Percentiles rank a stretch among this genome's conserved stretches.
These are phyloP conservation scores for Nothopassalora personata DNA, from an alignment of 2,329 filamentous ascomycete species.

Conservation along the genomic window DNA sequence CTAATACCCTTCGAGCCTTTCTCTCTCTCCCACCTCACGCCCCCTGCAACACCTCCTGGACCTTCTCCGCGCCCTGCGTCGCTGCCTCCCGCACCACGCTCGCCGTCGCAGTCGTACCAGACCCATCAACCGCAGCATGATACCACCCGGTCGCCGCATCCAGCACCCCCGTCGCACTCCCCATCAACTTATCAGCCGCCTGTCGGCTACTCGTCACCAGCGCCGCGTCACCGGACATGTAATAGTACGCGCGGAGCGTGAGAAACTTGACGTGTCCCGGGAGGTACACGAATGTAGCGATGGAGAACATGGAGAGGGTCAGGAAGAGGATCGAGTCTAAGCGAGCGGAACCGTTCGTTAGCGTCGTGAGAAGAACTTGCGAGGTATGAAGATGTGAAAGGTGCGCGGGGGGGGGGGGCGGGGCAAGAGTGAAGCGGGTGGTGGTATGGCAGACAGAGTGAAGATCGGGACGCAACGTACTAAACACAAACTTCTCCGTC, in stretches of 20 bases:
- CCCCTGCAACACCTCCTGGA: constrained; percentile 5
- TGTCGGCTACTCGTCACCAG: constrained; percentile 10
- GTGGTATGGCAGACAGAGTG: too few relatives aligned
- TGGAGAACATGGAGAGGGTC: constrained; percentile 76
- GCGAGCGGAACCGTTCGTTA: too few relatives aligned
- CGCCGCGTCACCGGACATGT: constrained; percentile 69
- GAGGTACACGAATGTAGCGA: constrained; percentile 86
- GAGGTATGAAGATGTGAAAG: not conserved
- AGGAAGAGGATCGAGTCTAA: constrained; percentile 88
- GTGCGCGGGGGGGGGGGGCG: not conserved
- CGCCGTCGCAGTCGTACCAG: constrained; percentile 5
- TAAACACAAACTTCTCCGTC: constrained; percentile 94
- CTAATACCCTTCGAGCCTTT: not conserved
- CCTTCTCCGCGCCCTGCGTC: constrained; percentile 12
- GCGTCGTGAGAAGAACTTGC: too few relatives aligned
- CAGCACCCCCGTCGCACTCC: constrained; percentile 18
- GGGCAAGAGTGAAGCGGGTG: too few relatives aligned
- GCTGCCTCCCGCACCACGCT: constrained; percentile 17
- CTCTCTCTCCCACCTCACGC: not conserved
- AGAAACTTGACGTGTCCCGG: constrained; percentile 84
- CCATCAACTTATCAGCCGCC: constrained; percentile 18
- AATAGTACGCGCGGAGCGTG: constrained; percentile 84
- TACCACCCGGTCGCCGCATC: constrained; percentile 22
- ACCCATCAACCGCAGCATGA: constrained; percentile 20
- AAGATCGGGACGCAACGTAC: too few relatives aligned